Base-by-base conservation (phyloP, 2,329 filamentous ascomycete species). In the Claviceps capensis region DNA sequence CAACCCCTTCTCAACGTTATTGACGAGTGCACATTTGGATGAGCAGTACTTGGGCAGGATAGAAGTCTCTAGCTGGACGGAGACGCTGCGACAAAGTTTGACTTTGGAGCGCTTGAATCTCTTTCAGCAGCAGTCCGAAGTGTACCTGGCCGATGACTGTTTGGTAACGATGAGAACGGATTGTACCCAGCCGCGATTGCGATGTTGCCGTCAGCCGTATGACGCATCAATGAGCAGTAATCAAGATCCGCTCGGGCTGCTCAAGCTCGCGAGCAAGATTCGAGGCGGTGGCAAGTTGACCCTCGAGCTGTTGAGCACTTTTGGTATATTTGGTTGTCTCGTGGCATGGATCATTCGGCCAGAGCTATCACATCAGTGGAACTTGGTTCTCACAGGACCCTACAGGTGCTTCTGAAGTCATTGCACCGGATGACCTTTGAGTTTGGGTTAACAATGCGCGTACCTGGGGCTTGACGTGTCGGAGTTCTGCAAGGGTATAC, bases 161-260 rank as follows among this genome's bases (percentile, higher is more conserved):
- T 53, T 55, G 52, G 50, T 53, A 14, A n/a, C 58, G 46, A 48
- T 50, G 19, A 55, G 48, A 36, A 51, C 48, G 9, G 47, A 47
- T 14, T 49, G 43, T 45, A 41, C 19, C 22, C 34, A 44, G 38
- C 14, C 37, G 19, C 34, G 38, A 14, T 42, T 26, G 8, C 47
- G 23, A 36, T 19, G 47, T 23, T 34, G 23, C 14, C 50, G 17
- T 22, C 45, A 36, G 6, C n/a, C 30, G 40, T 23, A 17, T 14
- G 30, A 13, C 43, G 5, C 40, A 14, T 16, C 14, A n/a, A 37
- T 51, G 8, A 49, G 41, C 13, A 51, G 47, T 58, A 75, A 81
- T 37, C 77, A 86, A 54, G 90, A 96, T 64, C 90, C 90, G 1
- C 72, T 95, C 0, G 89, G 89, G 0, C 65, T 95, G 38, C 73